Evolutionary conservation across 805 yeast species (phyloP), one percentile per base, ranked within the genome.

Genomic region (Nakazawaea pomicola): DNA sequence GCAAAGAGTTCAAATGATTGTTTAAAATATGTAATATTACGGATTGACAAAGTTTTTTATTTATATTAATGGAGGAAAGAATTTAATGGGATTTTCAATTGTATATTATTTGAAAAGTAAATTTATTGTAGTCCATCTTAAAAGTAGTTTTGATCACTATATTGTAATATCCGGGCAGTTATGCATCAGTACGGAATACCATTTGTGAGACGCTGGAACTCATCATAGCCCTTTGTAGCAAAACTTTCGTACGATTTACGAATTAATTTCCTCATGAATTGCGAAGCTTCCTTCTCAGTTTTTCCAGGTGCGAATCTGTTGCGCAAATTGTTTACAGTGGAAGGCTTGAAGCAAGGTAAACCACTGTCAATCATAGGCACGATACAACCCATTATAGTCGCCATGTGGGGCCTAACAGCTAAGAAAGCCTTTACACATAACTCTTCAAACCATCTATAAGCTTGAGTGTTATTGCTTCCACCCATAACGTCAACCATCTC

Each of bases 401-500:
- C 91, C 76, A 84, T 83, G 52, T 87, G 82, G 8, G 95, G 93
- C 49, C 99, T 72, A 48, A 89, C 81, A 0, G 95, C 83, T 53
- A 93, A 72, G 62, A 79, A 93, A 1, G 96, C 95, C 59, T 91
- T 90, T 41, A 95, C 83, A 62, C 97, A 91, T 36, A 91, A 70
- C 56, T 91, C 98, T 62, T 93, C 97, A 64, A 89, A 93, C 89
- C 96, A 86, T 50, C 70, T 71, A 65, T 80, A 93, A 0, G 96
- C 90, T 57, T 87, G 95, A 0, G 98, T 86, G 25, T 75, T 70
- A 18, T 76, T 70, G 14, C 78, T 73, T 0, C 98, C 98, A n/a
- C 99, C 99, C 82, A 93, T 78, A 1, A 93, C 97, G 57, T 78
- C 75, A 4, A 93, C 84, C 99, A 95, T 93, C 56, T 93, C 99